Evolutionary conservation across 2,329 filamentous ascomycete genomes (phyloP).

Genomic region (Xylaria sp.): DNA sequence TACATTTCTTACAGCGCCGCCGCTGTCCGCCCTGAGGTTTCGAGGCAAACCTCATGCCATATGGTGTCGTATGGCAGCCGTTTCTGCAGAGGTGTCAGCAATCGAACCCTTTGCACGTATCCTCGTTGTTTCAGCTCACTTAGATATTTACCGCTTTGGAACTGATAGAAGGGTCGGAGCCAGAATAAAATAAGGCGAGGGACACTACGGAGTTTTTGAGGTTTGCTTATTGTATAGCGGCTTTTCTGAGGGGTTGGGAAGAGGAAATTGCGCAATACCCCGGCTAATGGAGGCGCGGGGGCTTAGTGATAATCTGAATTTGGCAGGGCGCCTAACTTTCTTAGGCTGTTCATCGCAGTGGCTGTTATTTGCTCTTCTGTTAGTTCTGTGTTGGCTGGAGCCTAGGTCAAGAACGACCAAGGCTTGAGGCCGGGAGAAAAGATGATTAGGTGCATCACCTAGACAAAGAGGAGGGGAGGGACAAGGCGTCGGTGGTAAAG

Average conservation of each 20-base stretch:
- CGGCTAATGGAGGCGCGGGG: slow-evolving; percentile 20
- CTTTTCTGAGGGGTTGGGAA: slow-evolving; percentile 4
- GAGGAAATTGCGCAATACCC: slow-evolving; percentile 10
- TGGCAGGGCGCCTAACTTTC: slow-evolving; percentile 1
- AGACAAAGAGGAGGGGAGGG: slow-evolving; percentile 3
- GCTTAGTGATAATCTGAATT: slow-evolving; percentile 11
- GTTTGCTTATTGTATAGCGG: slow-evolving; percentile 23
- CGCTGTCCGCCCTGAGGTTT: background rate
- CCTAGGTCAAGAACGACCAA: background rate
- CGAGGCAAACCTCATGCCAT: background rate
- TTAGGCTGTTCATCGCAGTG: slow-evolving; percentile 3
- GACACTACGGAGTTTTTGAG: slow-evolving; percentile 24
- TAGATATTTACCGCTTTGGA: slow-evolving; percentile 26
- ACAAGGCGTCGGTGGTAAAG: background rate
- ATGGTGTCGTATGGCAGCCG: slow-evolving; percentile 6
- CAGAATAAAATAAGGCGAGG: slow-evolving; percentile 24
- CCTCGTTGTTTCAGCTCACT: slow-evolving; percentile 11
- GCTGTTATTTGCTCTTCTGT: slow-evolving; percentile 4
- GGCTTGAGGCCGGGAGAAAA: background rate
- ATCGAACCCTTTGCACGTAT: background rate
- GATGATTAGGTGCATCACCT: slow-evolving; percentile 1
- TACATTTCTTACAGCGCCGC: background rate
- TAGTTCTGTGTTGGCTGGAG: background rate
- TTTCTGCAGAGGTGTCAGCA: background rate
- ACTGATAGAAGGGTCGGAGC: slow-evolving; percentile 26